Conservation (phyloP, 345 rosid species). For the Psidium friedrichsthalianum region DNA sequence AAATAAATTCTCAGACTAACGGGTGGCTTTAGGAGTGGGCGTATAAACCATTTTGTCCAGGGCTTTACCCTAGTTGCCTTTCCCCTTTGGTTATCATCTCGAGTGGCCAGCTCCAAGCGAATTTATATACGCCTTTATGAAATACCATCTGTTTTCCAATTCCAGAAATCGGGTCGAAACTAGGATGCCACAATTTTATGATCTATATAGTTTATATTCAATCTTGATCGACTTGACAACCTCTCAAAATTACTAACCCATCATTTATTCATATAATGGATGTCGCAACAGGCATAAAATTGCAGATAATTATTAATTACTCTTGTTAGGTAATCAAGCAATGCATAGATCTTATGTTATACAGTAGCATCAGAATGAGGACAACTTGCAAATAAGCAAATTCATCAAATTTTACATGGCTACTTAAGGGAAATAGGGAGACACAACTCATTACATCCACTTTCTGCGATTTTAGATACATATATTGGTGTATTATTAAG, state of each 20-base stretch:
- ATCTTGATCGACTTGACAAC: background rate
- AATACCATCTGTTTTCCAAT: no score
- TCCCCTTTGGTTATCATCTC: no score
- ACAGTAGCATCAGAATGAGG: background rate
- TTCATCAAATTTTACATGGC: background rate
- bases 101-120: no score
- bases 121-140: no score
- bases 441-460: background rate
- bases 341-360: background rate
- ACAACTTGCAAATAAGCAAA: background rate
- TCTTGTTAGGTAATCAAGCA: background rate
- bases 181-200: no score
- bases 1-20: no score
- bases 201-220: no score
- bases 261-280: background rate
- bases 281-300: background rate
- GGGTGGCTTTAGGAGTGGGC: no score
- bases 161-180: no score
- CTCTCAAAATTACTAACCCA: background rate
- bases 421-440: background rate
- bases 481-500: background rate
- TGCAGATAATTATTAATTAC: background rate
- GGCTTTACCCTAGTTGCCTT: no score
- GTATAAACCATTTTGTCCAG: no score
- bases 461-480: background rate